Evolutionary conservation across 768 basidiomycete genomes (phyloP).

Genomic region (Clavulina sp.): DNA sequence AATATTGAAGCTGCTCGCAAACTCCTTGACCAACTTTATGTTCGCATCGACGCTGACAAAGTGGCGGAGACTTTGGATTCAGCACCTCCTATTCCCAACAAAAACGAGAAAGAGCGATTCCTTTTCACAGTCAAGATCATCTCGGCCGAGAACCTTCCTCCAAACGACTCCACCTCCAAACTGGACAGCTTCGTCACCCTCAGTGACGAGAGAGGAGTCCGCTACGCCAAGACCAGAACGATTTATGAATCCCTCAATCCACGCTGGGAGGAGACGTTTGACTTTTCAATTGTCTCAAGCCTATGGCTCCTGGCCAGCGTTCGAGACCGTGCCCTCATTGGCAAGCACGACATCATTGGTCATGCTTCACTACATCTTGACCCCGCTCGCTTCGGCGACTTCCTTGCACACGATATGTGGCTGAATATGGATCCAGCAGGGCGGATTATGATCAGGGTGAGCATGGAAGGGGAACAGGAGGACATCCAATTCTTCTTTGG

Average conservation of each 20-base stretch:
- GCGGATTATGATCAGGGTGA: conserved; percentile 69
- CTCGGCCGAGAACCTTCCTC: conserved; percentile 74
- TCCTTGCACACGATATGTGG: conserved; percentile 81
- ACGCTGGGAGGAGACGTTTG: conserved; percentile 97
- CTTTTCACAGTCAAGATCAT: conserved; percentile 90
- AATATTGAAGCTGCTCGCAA: conserved; percentile 86
- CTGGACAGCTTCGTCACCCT: conserved; percentile 88
- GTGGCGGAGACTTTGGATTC: conserved; percentile 45
- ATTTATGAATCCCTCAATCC: conserved; percentile 83
- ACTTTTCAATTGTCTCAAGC: conserved; percentile 82
- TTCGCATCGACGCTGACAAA: conserved; percentile 77
- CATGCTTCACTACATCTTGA: conserved; percentile 86
- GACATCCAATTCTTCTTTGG: conserved; percentile 97
- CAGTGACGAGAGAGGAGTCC: conserved; percentile 78
- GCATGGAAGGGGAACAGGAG: conserved; percentile 98
- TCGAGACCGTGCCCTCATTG: conserved; percentile 74
- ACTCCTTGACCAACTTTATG: conserved; percentile 87
- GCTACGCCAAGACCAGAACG: conserved; percentile 86
- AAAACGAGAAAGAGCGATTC: conserved; percentile 47
- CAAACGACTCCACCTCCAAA: conserved; percentile 57
- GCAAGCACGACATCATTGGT: conserved; percentile 86
- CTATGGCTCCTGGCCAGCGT: conserved; percentile 96
- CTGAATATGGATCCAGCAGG: conserved; percentile 78
- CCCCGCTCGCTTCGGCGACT: conserved; percentile 73
- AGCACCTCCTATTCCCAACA: conserved; percentile 55